Evolutionary conservation across 768 basidiomycete species (phyloP), one percentile per base, ranked within the genome.

Genomic region (Pulveroboletus sp.): DNA sequence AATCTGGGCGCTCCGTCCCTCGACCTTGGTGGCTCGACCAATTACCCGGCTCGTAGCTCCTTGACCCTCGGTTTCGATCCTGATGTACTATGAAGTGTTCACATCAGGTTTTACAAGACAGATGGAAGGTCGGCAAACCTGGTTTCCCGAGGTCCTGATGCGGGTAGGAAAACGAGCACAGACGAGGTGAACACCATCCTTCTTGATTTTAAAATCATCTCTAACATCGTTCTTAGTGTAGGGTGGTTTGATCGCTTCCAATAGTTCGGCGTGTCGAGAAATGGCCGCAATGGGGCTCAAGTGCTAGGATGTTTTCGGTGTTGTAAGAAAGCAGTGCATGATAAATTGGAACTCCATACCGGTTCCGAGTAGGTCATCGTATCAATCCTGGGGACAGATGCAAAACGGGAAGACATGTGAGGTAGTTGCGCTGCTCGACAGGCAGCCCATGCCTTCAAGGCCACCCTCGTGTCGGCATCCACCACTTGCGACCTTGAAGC

Each of bases 161-260:
- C 74, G 73, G 4, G 69, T 78, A 52, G 72, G 69, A 57, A 70
- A 81, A 3, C 78, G 74, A 7, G 47, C 61, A 13, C 68, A 77
- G 2, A 30, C 44, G 1, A 81, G 45, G 5, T 63, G 52, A 6
- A 81, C 32, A 0, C 51, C 43, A 4, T 60, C 72, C 17, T 69
- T 58, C 36, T 63, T 63, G 8, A 46, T 6, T 2, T 35, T 60
- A 50, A 67, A 67, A 0, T 68, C 48, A 4, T 58, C 27, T 6
- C 55, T 45, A 9, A 81, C 66, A 12, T 73, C 68, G 41, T 83
- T 81, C 26, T 63, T 72, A 8, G 64, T 71, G 24, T 64, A 51
- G 0, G 53, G 54, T 0, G 83, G 79, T 54, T 81, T 81, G 44
- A 72, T 53, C 14, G 74, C 65, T n/a, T 78, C 73, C 16, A 81